phyloP scores from a whole-genome alignment of 2,329 filamentous ascomycete genomes.

The Teratosphaeria epicoccoides region DNA sequence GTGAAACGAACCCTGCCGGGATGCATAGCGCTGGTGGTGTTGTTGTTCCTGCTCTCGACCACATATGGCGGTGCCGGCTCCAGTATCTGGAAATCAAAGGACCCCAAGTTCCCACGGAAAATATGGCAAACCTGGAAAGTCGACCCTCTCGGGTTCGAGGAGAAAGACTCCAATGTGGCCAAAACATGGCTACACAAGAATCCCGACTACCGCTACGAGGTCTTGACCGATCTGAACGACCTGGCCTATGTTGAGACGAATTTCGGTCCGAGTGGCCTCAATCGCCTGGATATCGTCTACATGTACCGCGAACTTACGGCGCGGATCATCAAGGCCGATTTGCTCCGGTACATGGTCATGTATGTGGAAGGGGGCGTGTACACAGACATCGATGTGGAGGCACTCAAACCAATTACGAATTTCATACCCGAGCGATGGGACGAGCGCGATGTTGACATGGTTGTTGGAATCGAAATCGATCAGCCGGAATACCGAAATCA shows the following conservation, averaged over 20 bases:
- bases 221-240: constrained; percentile 59
- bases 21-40: constrained; percentile 35
- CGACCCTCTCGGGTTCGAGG: constrained; percentile 55
- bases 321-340: constrained; percentile 56
- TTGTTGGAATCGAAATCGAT: constrained; percentile 62
- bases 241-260: constrained; percentile 57
- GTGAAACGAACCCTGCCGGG: constrained; percentile 39
- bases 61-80: constrained; percentile 15
- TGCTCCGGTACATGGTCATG: constrained; percentile 57
- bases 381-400: constrained; percentile 50
- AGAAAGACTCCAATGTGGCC: constrained; percentile 49
- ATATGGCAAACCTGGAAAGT: constrained; percentile 73
- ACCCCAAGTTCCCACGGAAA: constrained; percentile 48
- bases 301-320: constrained; percentile 51
- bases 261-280: constrained; percentile 54
- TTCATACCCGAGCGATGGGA: constrained; percentile 56
- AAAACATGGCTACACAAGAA: constrained; percentile 58
- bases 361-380: constrained; percentile 55
- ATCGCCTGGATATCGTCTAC: constrained; percentile 55
- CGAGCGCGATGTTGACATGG: constrained; percentile 56
- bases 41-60: constrained; percentile 36
- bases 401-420: constrained; percentile 41
- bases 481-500: constrained; percentile 55
- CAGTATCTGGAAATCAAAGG: constrained; percentile 1
- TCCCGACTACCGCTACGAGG: constrained; percentile 56